Base-by-base conservation (phyloP, 2,329 filamentous ascomycete genomes). In the Dothideomycetidae sp. region DNA sequence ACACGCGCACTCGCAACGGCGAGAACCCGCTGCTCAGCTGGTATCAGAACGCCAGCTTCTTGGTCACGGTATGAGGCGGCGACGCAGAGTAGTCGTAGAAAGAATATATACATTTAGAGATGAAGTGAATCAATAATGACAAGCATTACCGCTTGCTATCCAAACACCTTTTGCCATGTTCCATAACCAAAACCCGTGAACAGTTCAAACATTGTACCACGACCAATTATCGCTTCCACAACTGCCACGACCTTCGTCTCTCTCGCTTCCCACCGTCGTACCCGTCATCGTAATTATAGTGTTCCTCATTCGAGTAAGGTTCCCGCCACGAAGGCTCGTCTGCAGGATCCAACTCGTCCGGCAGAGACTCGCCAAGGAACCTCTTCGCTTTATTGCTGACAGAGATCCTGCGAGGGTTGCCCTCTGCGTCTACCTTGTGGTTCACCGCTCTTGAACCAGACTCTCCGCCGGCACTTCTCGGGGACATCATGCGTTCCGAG, bases 11-110 rank as follows among this genome's bases (percentile, higher is more conserved):
- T 30, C 70, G 71, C 50, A 93, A 78, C 54, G 90, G 90, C 12
- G 90, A 98, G 65, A 96, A 96, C 56, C 88, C 88, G 31, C 61
- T 98, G 53, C 55, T 96, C 58, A 80, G 67, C 50, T 94, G 90
- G 78, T 98, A 96, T 62, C 81, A 82, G 62, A 98, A 98, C 59
- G 86, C 88, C 37, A 90, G 81, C 58, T 81, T 94, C 50, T 72
- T 96, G 71, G 78, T 84, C 35, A 94, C 86, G 37, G 72, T 90
- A 48, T 92, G 67, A 60, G 17, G n/a, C 3, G 36, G 21, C n/a
- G n/a, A n/a, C n/a, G n/a, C 16, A 11, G 33, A 10, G 18, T 35
- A 10, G 31, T 14, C 10, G 10, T 10, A 14, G n/a, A n/a, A n/a
- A n/a, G 36, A 29, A 31, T 34, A 34, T 33, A 33, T 5, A 13